These are phyloP conservation scores for Yamadazyma friedrichii DNA, from an alignment of 1,139 yeast genomes.

Conservation along the genomic window DNA sequence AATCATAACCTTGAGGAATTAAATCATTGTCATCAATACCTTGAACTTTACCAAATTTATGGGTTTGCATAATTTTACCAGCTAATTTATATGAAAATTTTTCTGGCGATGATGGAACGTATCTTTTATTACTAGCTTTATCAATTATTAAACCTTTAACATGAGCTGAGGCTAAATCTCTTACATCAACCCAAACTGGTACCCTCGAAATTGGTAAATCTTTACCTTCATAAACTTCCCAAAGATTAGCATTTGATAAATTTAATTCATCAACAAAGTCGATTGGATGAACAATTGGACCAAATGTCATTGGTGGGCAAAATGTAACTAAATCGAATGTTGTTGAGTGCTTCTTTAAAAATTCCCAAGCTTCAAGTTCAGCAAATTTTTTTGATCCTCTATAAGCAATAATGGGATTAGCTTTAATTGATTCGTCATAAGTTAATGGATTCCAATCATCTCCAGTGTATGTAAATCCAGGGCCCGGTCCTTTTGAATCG, in stretches of 20 bases:
- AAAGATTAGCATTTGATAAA: constrained; percentile 21
- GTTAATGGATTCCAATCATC: constrained; percentile 33
- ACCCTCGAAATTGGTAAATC: constrained; percentile 19
- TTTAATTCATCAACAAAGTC: constrained; percentile 23
- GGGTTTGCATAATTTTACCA: constrained; percentile 18
- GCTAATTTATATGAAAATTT: constrained; percentile 26
- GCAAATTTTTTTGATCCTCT: constrained; percentile 41
- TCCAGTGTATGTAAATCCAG: constrained; percentile 23
- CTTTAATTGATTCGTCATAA: constrained; percentile 32
- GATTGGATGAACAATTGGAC: constrained; percentile 39
- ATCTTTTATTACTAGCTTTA: constrained; percentile 24
- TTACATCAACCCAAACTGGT: constrained; percentile 38
- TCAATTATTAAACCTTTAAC: constrained; percentile 29
- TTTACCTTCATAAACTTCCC: constrained; percentile 13
- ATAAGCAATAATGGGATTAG: constrained; percentile 37
- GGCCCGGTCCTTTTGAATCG: constrained; percentile 16
- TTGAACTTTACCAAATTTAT: constrained; percentile 15
- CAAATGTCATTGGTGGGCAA: constrained; percentile 52
- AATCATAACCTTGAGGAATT: constrained; percentile 14
- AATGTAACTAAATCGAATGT: constrained; percentile 44
- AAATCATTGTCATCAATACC: constrained; percentile 8
- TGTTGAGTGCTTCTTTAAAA: constrained; percentile 27
- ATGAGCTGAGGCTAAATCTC: constrained; percentile 41
- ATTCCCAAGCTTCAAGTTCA: constrained; percentile 40
- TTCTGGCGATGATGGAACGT: constrained; percentile 25